phyloP scores from a whole-genome alignment of 1,284 basidiomycete genomes.

The Sanghuangporus weigelae region DNA sequence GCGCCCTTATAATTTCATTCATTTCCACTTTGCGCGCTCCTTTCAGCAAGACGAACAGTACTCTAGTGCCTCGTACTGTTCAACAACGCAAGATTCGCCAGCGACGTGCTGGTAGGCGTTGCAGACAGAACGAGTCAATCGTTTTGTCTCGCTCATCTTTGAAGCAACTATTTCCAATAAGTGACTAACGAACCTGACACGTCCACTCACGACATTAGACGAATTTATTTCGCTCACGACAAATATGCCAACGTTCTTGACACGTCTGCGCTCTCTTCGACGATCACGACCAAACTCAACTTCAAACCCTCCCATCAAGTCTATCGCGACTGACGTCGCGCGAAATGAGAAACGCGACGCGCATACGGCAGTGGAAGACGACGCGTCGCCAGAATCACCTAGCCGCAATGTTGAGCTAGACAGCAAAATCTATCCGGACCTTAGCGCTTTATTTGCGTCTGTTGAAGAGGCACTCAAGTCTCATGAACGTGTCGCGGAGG shows the following conservation, averaged over 20 bases:
- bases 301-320: neutral
- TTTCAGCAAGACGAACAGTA: neutral
- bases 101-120: neutral
- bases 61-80: neutral
- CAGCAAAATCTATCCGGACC: conserved; percentile 10
- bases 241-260: conserved; percentile 11
- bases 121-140: neutral
- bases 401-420: neutral
- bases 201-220: neutral
- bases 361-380: neutral
- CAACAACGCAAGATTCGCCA: neutral
- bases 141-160: neutral
- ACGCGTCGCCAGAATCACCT: neutral
- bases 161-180: neutral
- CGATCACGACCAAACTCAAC: neutral
- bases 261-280: conserved; percentile 8
- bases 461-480: conserved; percentile 7
- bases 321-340: neutral
- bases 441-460: conserved; percentile 5
- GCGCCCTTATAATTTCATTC: neutral
- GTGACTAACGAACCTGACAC: neutral
- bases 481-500: neutral
- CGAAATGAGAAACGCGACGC: neutral
- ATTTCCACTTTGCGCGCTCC: neutral
- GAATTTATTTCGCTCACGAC: conserved; percentile 5